These are phyloP conservation scores for Leccinum variicolor DNA, from an alignment of 768 basidiomycete genomes.

Conservation along the genomic window DNA sequence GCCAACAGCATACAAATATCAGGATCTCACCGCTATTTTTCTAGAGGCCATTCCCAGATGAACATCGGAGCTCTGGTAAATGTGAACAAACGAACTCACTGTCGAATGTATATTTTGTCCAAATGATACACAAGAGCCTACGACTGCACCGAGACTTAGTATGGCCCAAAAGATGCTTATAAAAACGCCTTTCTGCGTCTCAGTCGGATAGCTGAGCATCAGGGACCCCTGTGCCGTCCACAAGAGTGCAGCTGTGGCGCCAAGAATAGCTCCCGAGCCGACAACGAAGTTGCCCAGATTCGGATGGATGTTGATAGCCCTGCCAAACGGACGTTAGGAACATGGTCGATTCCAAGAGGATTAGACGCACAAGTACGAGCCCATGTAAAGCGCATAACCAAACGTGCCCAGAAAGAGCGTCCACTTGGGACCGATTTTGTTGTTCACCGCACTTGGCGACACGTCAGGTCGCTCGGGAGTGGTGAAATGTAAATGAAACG, in stretches of 20 bases:
- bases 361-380: constrained; percentile 57
- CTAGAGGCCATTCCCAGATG: constrained; percentile 6
- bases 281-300: constrained; percentile 60
- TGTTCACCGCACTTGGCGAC: constrained; percentile 63
- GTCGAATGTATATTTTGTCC: constrained; percentile 65
- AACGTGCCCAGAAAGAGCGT: constrained; percentile 69
- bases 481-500: neutral
- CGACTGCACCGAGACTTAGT: constrained; percentile 78
- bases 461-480: neutral
- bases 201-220: constrained; percentile 79
- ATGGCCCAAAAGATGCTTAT: constrained; percentile 79
- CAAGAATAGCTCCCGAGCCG: constrained; percentile 65
- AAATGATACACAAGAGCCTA: constrained; percentile 70
- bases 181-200: constrained; percentile 67
- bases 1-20: neutral
- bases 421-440: constrained; percentile 65
- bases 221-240: constrained; percentile 80
- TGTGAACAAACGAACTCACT: constrained; percentile 33
- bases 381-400: constrained; percentile 74
- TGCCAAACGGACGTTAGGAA: constrained; percentile 23
- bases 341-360: neutral
- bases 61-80: neutral
- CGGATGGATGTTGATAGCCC: constrained; percentile 67
- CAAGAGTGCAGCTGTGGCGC: constrained; percentile 62
- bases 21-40: constrained; percentile 25